Base-by-base conservation (phyloP, 768 basidiomycete genomes). In the Agaricus subrufescens region DNA sequence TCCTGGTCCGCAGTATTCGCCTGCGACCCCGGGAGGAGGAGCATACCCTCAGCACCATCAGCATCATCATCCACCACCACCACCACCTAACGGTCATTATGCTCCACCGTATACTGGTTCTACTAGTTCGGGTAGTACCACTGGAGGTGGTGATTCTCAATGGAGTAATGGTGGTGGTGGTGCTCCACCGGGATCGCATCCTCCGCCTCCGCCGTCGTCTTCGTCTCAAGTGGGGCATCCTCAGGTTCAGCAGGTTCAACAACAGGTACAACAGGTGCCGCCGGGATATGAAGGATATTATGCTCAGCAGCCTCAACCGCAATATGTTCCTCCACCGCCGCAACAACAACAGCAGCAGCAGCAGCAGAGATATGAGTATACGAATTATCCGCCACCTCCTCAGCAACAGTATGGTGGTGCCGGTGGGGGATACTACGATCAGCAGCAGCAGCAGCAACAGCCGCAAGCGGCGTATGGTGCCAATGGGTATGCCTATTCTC, bases 361-460 rank as follows among this genome's bases (percentile, higher is more conserved):
- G 19, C 19, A 19, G 10, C 61, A 52, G 45, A 60, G 65, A 43
- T 69, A 70, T 47, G 66, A 69, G 52, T 70, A 71, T 52, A 23
- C 66, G 19, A 59, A 62, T 30, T 63, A 62, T 23, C 67, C 66
- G 30, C 66, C 62, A 42, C 66, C 65, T 26, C 66, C 62, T 50
- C 58, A 62, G 11, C 61, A 54, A 3, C 67, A 65, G 6, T n/a
- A 64, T 1, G 69, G 73, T 43, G 64, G 66, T 45, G 68, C 68
- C 1, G 68, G 73, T 40, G 64, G 66, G 44, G 68, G 69, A 15
- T 69, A 69, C 40, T 66, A 69, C 39, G 71, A 69, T 44, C 67
- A 66, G 25, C 66, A 66, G 0, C 67, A 59, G 19, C 65, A 65
- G 12, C 56, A 52, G 12, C 65, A 34, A 11, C 34, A 34, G 34